These are phyloP conservation scores for Aspergillus bertholletiae DNA, from an alignment of 495 filamentous ascomycete genomes.

Conservation along the genomic window DNA sequence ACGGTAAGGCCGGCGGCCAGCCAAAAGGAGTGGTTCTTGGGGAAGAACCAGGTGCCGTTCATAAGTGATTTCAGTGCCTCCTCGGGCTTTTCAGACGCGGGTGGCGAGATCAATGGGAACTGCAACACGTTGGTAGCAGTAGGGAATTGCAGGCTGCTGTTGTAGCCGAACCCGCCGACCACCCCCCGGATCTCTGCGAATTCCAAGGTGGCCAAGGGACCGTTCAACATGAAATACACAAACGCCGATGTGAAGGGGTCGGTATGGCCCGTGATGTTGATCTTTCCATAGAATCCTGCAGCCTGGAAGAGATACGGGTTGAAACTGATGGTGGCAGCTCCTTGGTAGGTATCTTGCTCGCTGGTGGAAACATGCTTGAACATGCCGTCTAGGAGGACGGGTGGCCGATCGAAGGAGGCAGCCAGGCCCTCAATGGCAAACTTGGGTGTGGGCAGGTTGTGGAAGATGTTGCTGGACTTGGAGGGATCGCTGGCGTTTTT, in stretches of 20 bases:
- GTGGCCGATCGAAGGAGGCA: constrained; percentile 31
- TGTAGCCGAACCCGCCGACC: constrained; percentile 44
- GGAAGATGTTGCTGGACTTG: constrained; percentile 2
- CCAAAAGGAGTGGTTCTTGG: constrained; percentile 30
- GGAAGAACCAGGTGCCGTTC: constrained; percentile 18
- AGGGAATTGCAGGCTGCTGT: constrained; percentile 30
- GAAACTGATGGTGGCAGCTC: constrained; percentile 36
- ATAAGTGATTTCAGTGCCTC: constrained; percentile 12
- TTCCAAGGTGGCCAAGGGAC: constrained; percentile 39
- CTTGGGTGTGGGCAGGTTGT: neutral
- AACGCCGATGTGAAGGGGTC: constrained; percentile 31
- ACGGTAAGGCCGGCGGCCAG: constrained; percentile 38
- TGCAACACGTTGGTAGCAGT: constrained; percentile 23
- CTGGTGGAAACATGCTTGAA: constrained; percentile 24
- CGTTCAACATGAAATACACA: constrained; percentile 37
- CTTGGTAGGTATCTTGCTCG: constrained; percentile 25
- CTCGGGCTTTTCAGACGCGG: neutral
- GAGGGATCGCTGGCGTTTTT: neutral
- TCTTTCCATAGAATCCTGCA: constrained; percentile 32
- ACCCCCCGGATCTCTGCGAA: constrained; percentile 39
- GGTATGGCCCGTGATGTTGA: constrained; percentile 2
- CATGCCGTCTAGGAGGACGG: constrained; percentile 35
- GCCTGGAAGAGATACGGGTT: constrained; percentile 34
- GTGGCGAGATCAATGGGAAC: constrained; percentile 37
- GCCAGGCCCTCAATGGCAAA: constrained; percentile 34